Conservation (phyloP, 2,329 filamentous ascomycete genomes). For the Fusarium longipes region DNA sequence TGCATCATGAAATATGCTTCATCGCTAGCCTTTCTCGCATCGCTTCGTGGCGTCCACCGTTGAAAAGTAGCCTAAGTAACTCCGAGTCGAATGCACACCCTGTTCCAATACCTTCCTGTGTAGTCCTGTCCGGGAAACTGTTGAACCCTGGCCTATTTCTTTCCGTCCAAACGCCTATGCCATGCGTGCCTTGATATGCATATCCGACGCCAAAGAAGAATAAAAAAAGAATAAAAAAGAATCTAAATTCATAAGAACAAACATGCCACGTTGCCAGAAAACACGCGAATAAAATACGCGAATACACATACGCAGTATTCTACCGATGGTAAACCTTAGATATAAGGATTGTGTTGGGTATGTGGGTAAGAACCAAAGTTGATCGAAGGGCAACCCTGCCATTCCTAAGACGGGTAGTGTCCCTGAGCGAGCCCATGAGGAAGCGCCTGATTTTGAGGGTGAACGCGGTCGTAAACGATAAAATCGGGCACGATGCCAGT, state of each 20-base stretch:
- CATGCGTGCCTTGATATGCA: slow-evolving; percentile 47
- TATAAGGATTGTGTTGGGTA: not conserved
- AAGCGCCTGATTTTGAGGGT: slow-evolving; percentile 46
- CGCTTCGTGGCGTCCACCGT: slow-evolving; percentile 10
- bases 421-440: slow-evolving; percentile 50
- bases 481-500: slow-evolving; percentile 78
- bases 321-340: slow-evolving; percentile 9
- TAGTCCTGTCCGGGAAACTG: slow-evolving; percentile 25
- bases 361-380: not conserved
- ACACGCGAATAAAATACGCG: not conserved
- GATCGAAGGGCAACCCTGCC: slow-evolving; percentile 34
- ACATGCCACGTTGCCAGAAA: slow-evolving; percentile 32
- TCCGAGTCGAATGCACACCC: slow-evolving; percentile 36
- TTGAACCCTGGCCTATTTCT: slow-evolving; percentile 27
- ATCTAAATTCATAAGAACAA: slow-evolving; percentile 31
- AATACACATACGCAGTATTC: slow-evolving; percentile 7
- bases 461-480: slow-evolving; percentile 51
- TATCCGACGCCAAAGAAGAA: slow-evolving; percentile 33
- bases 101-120: slow-evolving; percentile 17
- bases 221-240: not conserved
- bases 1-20: slow-evolving; percentile 20
- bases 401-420: slow-evolving; percentile 52
- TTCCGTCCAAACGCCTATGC: slow-evolving; percentile 48
- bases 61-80: slow-evolving; percentile 28
- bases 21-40: not conserved